Evolutionary conservation across 495 filamentous ascomycete species (phyloP), one percentile per base, ranked within the genome.

Genomic region (Pyrenula massariospora): DNA sequence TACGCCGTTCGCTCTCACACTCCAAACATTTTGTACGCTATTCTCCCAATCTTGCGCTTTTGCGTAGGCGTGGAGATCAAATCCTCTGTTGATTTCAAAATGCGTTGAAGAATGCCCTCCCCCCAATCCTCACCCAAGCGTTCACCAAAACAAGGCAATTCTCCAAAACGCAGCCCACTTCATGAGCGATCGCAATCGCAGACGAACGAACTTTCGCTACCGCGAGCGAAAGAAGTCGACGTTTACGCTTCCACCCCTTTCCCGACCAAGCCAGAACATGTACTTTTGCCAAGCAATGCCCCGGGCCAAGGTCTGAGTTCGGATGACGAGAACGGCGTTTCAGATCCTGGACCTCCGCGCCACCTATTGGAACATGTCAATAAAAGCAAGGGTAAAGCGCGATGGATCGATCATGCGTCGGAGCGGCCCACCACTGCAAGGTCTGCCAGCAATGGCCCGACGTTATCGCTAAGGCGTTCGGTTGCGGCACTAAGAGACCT

Each of bases 121-220:
- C 61, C 65, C 36, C 60, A 60, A 42, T 69, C 68, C 50, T 66
- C 72, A 20, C n/a, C 50, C 50, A 20, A 52, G 54, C 61, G 63
- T 50, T 56, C 22, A 31, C 42, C 52, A 19, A 57, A 50, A 48
- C 36, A 42, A 42, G 31, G 31, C 31, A 42, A 52, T 53, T 64
- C 62, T 56, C 73, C 74, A 22, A 62, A 57, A 54, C 68, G 74
- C 59, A 69, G 70, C 62, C 71, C 72, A 54, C 72, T 79, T 53
- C 74, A 79, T 64, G 77, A 81, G 62, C 72, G 77, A 58, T 75
- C 62, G 15, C 73, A 75, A 24, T 78, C 77, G n/a, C 72, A 79
- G 48, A 72, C 68, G 25, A 81, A 81, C 56, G 67, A 73, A 58
- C 61, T 63, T 56, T 71, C 69, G 21, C 58, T 74, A 48, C 73